Conservation (phyloP, 768 basidiomycete genomes). For the Rhizopogon rudus region DNA sequence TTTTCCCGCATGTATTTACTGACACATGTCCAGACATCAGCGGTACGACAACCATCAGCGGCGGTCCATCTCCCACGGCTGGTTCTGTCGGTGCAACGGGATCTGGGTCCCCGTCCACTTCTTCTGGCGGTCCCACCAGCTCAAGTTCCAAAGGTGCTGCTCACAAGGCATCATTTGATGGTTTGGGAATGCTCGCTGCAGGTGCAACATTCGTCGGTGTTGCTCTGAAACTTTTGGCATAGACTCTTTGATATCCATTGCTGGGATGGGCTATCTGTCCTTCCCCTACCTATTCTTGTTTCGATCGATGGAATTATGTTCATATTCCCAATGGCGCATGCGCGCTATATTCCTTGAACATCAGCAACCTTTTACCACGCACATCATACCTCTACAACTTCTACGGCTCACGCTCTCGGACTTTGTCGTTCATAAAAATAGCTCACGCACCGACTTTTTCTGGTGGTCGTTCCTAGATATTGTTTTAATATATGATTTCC, state of each 20-base stretch:
- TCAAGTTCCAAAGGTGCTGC: conserved; percentile 4
- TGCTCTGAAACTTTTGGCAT: conserved; percentile 17
- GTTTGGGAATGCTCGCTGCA: conserved; percentile 9
- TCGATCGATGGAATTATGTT: background rate
- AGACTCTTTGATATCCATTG: background rate
- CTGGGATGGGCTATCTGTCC: background rate
- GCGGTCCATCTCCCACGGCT: background rate
- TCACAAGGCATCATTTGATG: background rate
- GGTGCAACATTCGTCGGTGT: conserved; percentile 12
- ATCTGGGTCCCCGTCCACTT: background rate
- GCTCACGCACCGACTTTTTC: background rate
- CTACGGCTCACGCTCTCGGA: background rate
- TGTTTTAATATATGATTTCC: background rate
- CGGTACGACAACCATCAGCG: conserved; percentile 19
- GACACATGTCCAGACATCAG: conserved; percentile 13
- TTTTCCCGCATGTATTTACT: background rate
- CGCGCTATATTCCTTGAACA: background rate
- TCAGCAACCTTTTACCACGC: background rate
- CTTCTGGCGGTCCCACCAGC: background rate
- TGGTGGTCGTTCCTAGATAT: background rate
- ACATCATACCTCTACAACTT: background rate
- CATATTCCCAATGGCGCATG: background rate
- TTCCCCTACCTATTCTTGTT: no score
- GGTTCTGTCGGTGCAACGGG: conserved; percentile 2
- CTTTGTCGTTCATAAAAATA: background rate